Evolutionary conservation across 1,139 yeast genomes (phyloP).

Genomic region (Lodderomyces theae): DNA sequence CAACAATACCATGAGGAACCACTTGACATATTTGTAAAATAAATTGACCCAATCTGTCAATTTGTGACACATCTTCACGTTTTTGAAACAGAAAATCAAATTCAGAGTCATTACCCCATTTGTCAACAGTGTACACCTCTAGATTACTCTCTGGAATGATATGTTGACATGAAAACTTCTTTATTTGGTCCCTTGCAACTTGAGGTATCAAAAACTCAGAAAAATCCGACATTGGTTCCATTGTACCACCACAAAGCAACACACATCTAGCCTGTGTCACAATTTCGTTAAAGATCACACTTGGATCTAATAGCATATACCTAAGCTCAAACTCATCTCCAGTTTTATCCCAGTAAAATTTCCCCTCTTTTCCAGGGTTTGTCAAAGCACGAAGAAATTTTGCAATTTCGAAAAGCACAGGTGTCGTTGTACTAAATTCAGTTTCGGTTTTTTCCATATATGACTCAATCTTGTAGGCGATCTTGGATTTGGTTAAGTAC

Average conservation of each 20-base stretch:
- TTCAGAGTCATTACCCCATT: conserved; percentile 27
- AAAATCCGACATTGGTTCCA: conserved; percentile 85
- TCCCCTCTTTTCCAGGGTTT: conserved; percentile 80
- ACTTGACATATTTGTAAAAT: conserved; percentile 39
- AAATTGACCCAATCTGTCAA: conserved; percentile 52
- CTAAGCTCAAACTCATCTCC: conserved; percentile 39
- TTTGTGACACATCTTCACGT: conserved; percentile 47
- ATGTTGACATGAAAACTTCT: conserved; percentile 75
- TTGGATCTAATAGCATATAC: conserved; percentile 81
- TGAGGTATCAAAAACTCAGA: conserved; percentile 65
- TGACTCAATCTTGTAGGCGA: conserved; percentile 80
- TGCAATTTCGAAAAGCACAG: conserved; percentile 64
- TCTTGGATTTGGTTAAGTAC: conserved; percentile 65
- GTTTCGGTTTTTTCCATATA: conserved; percentile 48
- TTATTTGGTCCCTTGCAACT: conserved; percentile 36
- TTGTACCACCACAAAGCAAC: conserved; percentile 90
- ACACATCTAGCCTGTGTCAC: conserved; percentile 69
- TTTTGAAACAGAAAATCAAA: conserved; percentile 72
- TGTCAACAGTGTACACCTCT: conserved; percentile 52
- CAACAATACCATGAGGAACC: conserved; percentile 75
- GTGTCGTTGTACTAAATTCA: conserved; percentile 38
- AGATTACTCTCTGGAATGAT: conserved; percentile 73
- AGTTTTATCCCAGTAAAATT: conserved; percentile 61
- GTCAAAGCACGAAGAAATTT: conserved; percentile 64
- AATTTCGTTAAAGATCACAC: conserved; percentile 63